phyloP scores from a whole-genome alignment of 2,329 filamentous ascomycete species.

The Colletotrichum destructivum region DNA sequence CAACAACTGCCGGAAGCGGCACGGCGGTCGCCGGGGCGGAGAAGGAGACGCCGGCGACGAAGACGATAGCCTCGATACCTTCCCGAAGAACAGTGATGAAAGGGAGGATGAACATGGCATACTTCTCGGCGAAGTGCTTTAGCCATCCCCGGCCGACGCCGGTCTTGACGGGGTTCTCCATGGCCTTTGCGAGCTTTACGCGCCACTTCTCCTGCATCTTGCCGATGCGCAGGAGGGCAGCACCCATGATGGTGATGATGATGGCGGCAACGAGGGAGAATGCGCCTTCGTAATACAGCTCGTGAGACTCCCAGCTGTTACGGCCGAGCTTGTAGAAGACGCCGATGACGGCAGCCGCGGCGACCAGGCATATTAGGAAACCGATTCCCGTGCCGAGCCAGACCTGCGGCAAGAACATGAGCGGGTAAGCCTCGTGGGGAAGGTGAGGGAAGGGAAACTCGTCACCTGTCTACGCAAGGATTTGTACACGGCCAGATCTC shows the following conservation, averaged over 20 bases:
- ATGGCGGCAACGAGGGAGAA: conserved; percentile 82
- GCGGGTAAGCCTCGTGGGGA: background rate
- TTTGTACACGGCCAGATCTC: conserved; percentile 76
- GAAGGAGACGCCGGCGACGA: conserved; percentile 87
- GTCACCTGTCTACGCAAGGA: conserved; percentile 74
- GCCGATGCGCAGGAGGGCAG: conserved; percentile 83
- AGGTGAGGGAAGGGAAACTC: background rate
- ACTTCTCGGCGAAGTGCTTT: conserved; percentile 80
- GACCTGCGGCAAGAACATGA: conserved; percentile 57
- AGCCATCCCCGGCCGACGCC: conserved; percentile 63
- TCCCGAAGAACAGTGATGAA: conserved; percentile 91
- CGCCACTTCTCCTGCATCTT: conserved; percentile 92
- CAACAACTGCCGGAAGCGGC: conserved; percentile 82
- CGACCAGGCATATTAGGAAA: conserved; percentile 71
- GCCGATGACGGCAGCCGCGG: conserved; percentile 77
- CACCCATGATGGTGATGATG: conserved; percentile 87
- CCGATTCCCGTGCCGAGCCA: conserved; percentile 74
- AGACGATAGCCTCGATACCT: conserved; percentile 88
- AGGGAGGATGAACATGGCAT: conserved; percentile 88
- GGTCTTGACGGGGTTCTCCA: conserved; percentile 68
- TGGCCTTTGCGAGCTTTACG: conserved; percentile 81
- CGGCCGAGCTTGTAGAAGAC: conserved; percentile 78
- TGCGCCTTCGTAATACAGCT: conserved; percentile 86
- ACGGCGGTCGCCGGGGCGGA: conserved; percentile 82
- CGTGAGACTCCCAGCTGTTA: conserved; percentile 76